Evolutionary conservation across 2,329 filamentous ascomycete genomes (phyloP).

Genomic region (Xylariaceae sp.): DNA sequence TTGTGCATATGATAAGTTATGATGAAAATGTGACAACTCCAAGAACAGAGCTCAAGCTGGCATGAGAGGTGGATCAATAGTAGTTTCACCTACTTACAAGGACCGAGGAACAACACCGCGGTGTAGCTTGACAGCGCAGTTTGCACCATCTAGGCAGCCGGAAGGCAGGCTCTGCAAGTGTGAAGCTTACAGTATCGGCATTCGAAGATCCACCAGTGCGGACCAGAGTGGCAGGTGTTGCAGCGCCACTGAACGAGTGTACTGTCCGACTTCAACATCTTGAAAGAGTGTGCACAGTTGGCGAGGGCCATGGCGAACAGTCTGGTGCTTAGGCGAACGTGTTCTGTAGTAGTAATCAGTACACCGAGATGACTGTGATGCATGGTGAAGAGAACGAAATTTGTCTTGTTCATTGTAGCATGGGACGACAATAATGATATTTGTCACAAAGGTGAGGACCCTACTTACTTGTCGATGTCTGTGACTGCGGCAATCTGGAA

Average conservation of each 20-base stretch:
- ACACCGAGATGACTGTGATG: no score
- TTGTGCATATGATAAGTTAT: no score
- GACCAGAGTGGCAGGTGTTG: constrained; percentile 59
- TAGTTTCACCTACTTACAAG: constrained; percentile 5
- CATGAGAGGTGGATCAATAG: no score
- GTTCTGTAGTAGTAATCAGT: no score
- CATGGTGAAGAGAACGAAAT: no score
- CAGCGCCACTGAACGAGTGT: constrained; percentile 64
- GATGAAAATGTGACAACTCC: no score
- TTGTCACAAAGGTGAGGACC: no score
- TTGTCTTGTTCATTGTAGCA: no score
- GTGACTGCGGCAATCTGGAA: no score
- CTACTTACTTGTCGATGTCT: no score
- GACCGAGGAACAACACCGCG: background rate
- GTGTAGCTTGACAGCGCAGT: background rate
- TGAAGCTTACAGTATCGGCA: constrained; percentile 66
- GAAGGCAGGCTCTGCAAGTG: constrained; percentile 56
- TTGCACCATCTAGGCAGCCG: constrained; percentile 33
- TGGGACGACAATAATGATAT: no score
- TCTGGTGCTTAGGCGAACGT: background rate
- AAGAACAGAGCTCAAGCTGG: no score
- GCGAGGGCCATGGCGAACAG: constrained; percentile 47
- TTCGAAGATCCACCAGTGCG: constrained; percentile 66
- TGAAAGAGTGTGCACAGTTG: constrained; percentile 60
- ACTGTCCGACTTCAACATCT: constrained; percentile 63